Percentiles rank a stretch among this genome's conserved stretches.
These are phyloP conservation scores for Oryza meyeriana DNA, from an alignment of 176 grass and related monocot species.

Conservation along the genomic window DNA sequence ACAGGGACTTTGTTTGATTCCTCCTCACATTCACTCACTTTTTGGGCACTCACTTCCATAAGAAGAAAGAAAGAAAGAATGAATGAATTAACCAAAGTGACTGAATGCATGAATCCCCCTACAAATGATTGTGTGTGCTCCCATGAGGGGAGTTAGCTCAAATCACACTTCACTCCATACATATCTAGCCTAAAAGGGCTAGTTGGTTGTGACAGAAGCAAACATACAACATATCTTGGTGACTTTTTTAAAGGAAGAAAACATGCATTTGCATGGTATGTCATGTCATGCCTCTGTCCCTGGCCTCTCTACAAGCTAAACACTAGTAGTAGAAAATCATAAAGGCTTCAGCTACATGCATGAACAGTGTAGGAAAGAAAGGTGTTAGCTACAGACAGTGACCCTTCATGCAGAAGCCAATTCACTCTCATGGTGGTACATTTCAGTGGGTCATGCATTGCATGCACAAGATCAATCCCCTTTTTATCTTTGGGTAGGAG, in stretches of 20 bases:
- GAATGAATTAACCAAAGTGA: constrained; percentile 14
- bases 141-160: constrained; percentile 10
- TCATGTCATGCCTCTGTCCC: background rate
- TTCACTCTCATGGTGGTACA: constrained; percentile 11
- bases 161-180: constrained; percentile 22
- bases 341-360: background rate
- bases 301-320: background rate
- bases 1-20: constrained; percentile 43
- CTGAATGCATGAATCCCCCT: background rate
- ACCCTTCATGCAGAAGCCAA: constrained; percentile 47
- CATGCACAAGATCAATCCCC: constrained; percentile 26
- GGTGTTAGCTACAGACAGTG: constrained; percentile 28
- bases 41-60: constrained; percentile 37
- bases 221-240: background rate
- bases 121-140: constrained; percentile 37
- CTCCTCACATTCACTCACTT: background rate
- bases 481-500: constrained; percentile 15
- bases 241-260: background rate
- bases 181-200: background rate
- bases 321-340: background rate
- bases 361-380: constrained; percentile 28
- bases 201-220: background rate
- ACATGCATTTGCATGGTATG: background rate
- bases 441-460: constrained; percentile 28
- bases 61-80: background rate